Evolutionary conservation across 805 yeast genomes (phyloP).

Genomic region (Ogataea angusta): DNA sequence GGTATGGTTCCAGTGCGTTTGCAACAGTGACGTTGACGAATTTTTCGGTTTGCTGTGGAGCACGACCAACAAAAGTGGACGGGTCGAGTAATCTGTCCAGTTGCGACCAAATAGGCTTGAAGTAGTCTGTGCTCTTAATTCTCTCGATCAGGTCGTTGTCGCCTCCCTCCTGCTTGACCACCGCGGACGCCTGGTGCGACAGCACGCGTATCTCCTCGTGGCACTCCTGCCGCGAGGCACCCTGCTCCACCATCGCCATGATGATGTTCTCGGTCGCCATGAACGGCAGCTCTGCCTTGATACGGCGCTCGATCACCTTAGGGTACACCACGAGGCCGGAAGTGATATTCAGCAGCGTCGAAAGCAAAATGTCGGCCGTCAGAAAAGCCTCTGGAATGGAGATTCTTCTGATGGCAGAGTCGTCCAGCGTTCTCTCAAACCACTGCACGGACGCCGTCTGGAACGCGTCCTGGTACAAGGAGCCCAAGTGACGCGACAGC

Average conservation of each 20-base stretch:
- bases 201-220: conserved; percentile 96
- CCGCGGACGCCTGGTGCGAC: conserved; percentile 95
- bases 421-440: conserved; percentile 99
- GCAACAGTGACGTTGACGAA: conserved; percentile 83
- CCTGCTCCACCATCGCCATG: conserved; percentile 99
- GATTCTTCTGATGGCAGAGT: conserved; percentile 96
- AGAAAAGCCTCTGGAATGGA: conserved; percentile 94
- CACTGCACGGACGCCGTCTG: conserved; percentile 98
- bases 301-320: conserved; percentile 96
- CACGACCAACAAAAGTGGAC: conserved; percentile 94
- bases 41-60: conserved; percentile 96
- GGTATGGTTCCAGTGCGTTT: conserved; percentile 70
- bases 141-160: conserved; percentile 95
- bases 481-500: conserved; percentile 92
- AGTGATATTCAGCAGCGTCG: conserved; percentile 87
- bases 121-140: conserved; percentile 70
- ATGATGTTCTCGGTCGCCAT: conserved; percentile 99
- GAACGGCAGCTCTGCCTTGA: conserved; percentile 91
- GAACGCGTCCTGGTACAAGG: conserved; percentile 87
- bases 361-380: conserved; percentile 88
- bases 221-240: conserved; percentile 97
- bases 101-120: conserved; percentile 84
- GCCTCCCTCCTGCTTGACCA: conserved; percentile 97
- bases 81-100: conserved; percentile 84
- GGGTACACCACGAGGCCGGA: conserved; percentile 97